Percentiles rank a stretch among this genome's conserved stretches.
These are phyloP conservation scores for Sherardia arvensis DNA, from an alignment of 257 asterid genomes.

Conservation along the genomic window DNA sequence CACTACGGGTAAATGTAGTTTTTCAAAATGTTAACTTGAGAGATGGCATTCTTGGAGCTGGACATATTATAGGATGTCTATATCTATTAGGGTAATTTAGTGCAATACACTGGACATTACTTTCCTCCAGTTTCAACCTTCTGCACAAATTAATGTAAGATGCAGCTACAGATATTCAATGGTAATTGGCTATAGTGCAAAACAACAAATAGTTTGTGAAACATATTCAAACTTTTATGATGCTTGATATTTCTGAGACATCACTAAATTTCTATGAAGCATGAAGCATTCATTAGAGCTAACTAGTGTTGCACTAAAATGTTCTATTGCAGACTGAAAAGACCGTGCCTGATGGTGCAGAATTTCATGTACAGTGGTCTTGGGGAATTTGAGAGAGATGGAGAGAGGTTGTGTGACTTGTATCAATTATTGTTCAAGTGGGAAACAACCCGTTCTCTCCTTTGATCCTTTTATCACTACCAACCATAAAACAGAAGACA, in stretches of 20 bases:
- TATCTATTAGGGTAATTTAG: background rate
- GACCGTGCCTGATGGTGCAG: background rate
- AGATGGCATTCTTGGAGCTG: background rate
- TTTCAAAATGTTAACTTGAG: background rate
- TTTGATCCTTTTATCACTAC: background rate
- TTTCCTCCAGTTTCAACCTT: background rate
- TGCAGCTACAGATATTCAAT: background rate
- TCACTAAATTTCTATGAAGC: background rate
- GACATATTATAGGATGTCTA: background rate
- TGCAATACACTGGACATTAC: background rate
- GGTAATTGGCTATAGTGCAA: background rate
- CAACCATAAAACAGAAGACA: background rate
- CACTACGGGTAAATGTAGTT: too few relatives aligned
- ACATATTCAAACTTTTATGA: background rate
- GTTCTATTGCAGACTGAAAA: slow-evolving; percentile 1
- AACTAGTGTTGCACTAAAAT: background rate
- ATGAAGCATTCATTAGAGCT: background rate
- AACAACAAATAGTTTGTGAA: background rate
- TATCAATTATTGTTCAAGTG: background rate
- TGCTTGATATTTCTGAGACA: background rate
- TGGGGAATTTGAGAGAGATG: background rate
- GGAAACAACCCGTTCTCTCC: background rate
- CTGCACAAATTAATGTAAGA: background rate
- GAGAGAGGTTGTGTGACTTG: background rate
- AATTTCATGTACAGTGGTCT: too few relatives aligned